phyloP scores from a whole-genome alignment of 140 eudicot genomes.

The Cichorium intybus region DNA sequence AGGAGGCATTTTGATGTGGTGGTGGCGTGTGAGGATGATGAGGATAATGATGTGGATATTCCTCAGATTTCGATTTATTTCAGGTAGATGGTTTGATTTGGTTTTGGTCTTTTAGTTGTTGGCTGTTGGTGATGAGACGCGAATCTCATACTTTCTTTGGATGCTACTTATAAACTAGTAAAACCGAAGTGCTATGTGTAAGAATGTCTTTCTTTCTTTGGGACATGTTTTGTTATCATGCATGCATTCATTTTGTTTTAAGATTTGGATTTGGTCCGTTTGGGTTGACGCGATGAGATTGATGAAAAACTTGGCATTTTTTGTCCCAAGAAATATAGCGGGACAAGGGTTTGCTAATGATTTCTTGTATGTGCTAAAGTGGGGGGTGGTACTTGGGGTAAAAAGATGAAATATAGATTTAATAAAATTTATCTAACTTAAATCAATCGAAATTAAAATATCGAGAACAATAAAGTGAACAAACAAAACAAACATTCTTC shows the following conservation, averaged over 20 bases:
- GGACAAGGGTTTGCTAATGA: no score
- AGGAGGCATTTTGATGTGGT: slow-evolving; percentile 71
- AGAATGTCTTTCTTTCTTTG: slow-evolving; percentile 14
- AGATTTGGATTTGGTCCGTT: not conserved
- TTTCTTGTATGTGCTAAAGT: no score
- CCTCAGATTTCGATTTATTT: slow-evolving; percentile 75
- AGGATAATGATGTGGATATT: slow-evolving; percentile 67
- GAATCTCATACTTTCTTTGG: slow-evolving; percentile 16
- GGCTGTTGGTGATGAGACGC: slow-evolving; percentile 14
- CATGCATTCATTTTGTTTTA: slow-evolving; percentile 12
- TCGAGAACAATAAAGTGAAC: no score
- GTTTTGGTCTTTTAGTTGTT: not conserved
- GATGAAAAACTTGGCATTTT: no score
- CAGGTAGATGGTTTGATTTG: slow-evolving; percentile 39
- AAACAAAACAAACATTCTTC: no score
- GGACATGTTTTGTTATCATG: slow-evolving; percentile 16
- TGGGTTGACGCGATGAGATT: no score
- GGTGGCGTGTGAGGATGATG: slow-evolving; percentile 82
- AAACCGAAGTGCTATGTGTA: slow-evolving; percentile 26
- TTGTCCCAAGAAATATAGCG: no score
- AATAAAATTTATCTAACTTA: no score
- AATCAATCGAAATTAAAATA: no score
- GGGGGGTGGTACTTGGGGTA: no score
- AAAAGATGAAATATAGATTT: no score
- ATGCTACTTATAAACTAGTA: slow-evolving; percentile 8